phyloP scores from a whole-genome alignment of 129 eudicot species.

The Tagetes patula region DNA sequence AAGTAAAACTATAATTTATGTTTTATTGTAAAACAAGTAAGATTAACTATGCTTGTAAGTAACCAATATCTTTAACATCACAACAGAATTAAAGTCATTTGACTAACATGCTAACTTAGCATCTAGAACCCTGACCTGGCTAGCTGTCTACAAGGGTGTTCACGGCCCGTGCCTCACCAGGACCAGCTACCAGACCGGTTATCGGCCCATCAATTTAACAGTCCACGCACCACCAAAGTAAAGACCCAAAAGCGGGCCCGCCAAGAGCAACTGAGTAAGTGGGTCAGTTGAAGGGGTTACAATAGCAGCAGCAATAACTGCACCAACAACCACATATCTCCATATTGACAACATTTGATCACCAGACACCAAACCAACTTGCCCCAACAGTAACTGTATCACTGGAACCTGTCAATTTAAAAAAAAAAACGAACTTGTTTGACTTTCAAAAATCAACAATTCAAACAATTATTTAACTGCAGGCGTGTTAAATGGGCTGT shows the following conservation, averaged over 20 bases:
- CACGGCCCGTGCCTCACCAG: conserved; percentile 66
- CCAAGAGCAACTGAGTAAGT: conserved; percentile 87
- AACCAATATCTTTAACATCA: neutral
- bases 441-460: neutral
- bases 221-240: conserved; percentile 91
- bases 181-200: conserved; percentile 38
- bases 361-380: conserved; percentile 79
- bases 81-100: conserved; percentile 13
- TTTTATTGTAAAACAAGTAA: neutral
- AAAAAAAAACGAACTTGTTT: neutral
- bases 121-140: neutral
- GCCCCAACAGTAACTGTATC: conserved; percentile 82
- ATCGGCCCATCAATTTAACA: conserved; percentile 78
- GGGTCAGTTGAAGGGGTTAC: conserved; percentile 98
- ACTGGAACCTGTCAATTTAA: conserved; percentile 68
- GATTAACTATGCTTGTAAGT: neutral
- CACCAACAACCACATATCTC: conserved; percentile 97
- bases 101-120: neutral
- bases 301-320: conserved; percentile 90
- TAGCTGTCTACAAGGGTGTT: neutral
- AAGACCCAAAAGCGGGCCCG: conserved; percentile 93
- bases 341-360: conserved; percentile 96
- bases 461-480: neutral
- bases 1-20: neutral
- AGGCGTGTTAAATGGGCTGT: neutral